Evolutionary conservation across 2,329 filamentous ascomycete species (phyloP).

Genomic region (Dactylellina haptotyla): DNA sequence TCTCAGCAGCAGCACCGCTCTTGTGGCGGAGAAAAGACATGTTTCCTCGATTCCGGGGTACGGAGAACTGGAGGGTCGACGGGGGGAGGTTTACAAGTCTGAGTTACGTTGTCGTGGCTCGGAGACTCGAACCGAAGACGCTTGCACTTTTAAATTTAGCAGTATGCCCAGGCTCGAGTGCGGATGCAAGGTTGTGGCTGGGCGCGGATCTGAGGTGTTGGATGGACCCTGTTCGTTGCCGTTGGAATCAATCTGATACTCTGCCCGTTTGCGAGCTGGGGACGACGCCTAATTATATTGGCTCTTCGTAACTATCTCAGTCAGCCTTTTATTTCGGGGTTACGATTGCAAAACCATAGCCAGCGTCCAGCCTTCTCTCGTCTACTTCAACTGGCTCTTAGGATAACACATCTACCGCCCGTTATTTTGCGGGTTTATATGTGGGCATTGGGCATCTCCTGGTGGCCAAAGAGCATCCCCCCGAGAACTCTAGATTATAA

Average conservation of each 20-base stretch:
- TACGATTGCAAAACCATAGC: no score
- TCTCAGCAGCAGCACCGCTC: constrained; percentile 13
- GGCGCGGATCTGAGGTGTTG: neutral
- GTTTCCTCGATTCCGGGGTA: constrained; percentile 1
- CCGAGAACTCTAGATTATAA: no score
- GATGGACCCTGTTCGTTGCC: no score
- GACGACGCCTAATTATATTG: no score
- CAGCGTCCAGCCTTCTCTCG: neutral
- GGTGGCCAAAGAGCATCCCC: neutral
- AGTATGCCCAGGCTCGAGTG: neutral
- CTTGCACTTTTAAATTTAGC: neutral
- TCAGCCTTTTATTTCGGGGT: neutral
- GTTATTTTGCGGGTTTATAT: neutral
- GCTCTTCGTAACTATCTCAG: no score
- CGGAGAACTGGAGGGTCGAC: neutral
- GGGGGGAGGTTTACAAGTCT: constrained; percentile 5
- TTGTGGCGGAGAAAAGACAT: constrained; percentile 48
- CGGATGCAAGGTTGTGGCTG: constrained; percentile 10
- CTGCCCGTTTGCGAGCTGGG: no score
- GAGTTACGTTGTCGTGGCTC: neutral
- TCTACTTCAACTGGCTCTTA: neutral
- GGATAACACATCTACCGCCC: neutral
- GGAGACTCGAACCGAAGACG: neutral
- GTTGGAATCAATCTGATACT: no score
- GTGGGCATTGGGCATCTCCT: neutral